phyloP scores from a whole-genome alignment of 192 early-diverging fungal genomes.

The Podila verticillata region DNA sequence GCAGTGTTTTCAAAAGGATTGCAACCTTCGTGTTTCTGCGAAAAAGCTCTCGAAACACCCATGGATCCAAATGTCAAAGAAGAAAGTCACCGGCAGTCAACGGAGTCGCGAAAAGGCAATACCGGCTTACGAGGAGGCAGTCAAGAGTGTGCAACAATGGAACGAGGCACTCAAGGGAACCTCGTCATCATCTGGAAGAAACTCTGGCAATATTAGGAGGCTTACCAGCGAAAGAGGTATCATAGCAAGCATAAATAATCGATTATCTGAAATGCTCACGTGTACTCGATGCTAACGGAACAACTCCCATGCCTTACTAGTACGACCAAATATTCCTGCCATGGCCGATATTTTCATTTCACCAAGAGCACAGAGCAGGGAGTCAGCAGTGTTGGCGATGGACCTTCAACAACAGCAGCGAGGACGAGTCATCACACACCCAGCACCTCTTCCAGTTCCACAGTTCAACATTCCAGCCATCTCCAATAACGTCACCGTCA shows the following conservation, averaged over 20 bases:
- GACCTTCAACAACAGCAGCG: conserved; percentile 1
- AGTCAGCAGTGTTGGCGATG: neutral
- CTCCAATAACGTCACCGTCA: neutral
- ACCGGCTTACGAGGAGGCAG: conserved; percentile 48
- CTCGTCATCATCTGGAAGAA: conserved; percentile 13
- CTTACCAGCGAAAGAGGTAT: conserved; percentile 16
- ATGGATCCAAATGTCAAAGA: conserved; percentile 63
- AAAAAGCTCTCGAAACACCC: conserved; percentile 74
- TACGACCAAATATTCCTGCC: neutral
- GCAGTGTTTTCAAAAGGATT: conserved; percentile 82
- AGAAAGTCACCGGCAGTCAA: conserved; percentile 39
- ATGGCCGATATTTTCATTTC: conserved; percentile 27
- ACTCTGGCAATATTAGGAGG: conserved; percentile 28
- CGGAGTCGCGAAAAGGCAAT: conserved; percentile 31
- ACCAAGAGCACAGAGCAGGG: conserved; percentile 15
- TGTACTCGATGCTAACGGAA: too few relatives aligned
- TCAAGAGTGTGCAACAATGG: conserved; percentile 53
- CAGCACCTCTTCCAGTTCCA: conserved; percentile 2
- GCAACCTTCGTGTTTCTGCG: conserved; percentile 72
- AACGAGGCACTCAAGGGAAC: conserved; percentile 49
- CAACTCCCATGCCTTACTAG: too few relatives aligned
- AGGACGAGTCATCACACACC: neutral
- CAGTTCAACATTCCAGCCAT: conserved; percentile 11
- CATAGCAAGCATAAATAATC: neutral
- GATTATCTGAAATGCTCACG: too few relatives aligned